Evolutionary conservation across 2,329 filamentous ascomycete species (phyloP), one percentile per base, ranked within the genome.

Genomic region (Aspergillus amoenus): DNA sequence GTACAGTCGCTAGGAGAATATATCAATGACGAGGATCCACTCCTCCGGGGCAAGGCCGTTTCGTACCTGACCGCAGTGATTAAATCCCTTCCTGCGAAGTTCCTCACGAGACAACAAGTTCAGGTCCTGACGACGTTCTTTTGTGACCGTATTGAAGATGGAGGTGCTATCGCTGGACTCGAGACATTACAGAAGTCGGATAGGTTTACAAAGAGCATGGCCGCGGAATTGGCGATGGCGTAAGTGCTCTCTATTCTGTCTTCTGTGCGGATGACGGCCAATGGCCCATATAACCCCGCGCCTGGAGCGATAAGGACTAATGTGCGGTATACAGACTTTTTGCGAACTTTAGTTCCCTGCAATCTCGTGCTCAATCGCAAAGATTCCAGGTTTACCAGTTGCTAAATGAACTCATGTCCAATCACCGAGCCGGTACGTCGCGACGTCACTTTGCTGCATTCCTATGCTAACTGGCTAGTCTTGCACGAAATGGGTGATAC

Each of bases 1-100:
- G 82, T 89, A 54, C 83, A 87, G 66, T 84, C 83, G 44, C 76
- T 88, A 32, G 84, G 84, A 18, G 84, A 87, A 69, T 88, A 88
- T 64, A 81, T 89, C 66, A 88, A 87, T 63, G 83, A 86, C 69
- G 84, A 88, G 65, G 84, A 88, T 73, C 77, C 78, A 21, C 78
- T 79, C 13, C 76, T 84, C 43, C 79, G 86, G 40, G 80, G 81
- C n/a, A 87, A 86, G 71, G 81, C 83, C 68, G 73, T 78, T 58
- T 75, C 73, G 21, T 80, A 73, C 64, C 66, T 80, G 32, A 75
- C 72, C 12, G 70, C 70, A 18, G 73, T 79, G 43, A 76, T 81
- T 57, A 74, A 71, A 53, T 76, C 78, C 30, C 72, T 86, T 4
- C 77, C 82, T 22, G 76, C 79, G 7, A 83, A 80, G 62, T 81